A percentile compares a stretch with the other conserved stretches of the same genome.
These are phyloP conservation scores for Acanthamoeba triangularis DNA, from an alignment of 208 protist genomes.

Conservation along the genomic window DNA sequence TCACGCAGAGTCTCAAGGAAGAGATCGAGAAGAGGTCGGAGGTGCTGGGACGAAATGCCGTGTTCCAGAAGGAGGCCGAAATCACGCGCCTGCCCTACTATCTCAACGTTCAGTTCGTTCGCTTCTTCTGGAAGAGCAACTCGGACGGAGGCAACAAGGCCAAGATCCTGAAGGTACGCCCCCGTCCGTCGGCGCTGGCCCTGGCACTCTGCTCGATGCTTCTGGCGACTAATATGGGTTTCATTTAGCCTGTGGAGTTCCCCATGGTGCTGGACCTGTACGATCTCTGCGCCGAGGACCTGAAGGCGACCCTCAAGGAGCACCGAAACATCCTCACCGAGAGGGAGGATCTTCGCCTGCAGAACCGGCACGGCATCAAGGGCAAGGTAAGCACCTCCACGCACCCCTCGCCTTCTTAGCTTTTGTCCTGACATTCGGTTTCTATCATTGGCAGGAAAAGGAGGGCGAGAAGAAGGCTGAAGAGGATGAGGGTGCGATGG, in stretches of 20 bases:
- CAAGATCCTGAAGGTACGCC: conserved; percentile 89
- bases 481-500: conserved; percentile 66
- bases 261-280: conserved; percentile 88
- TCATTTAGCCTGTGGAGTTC: conserved; percentile 85
- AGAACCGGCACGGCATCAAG: conserved; percentile 51
- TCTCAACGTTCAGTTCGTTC: conserved; percentile 89
- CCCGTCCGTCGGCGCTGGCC: background rate
- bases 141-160: conserved; percentile 78
- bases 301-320: conserved; percentile 82
- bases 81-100: conserved; percentile 88
- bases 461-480: conserved; percentile 80
- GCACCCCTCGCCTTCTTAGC: background rate
- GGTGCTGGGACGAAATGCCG: conserved; percentile 82
- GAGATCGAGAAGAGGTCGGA: conserved; percentile 83
- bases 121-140: conserved; percentile 89
- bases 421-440: background rate
- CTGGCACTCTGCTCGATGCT: background rate
- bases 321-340: conserved; percentile 78
- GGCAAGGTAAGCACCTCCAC: background rate
- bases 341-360: background rate
- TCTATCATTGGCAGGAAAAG: background rate
- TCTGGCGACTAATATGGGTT: background rate
- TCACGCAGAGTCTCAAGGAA: conserved; percentile 79
- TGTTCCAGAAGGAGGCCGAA: conserved; percentile 81
- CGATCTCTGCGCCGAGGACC: conserved; percentile 86